A percentile compares a stretch with the other conserved stretches of the same genome.
Conservation (phyloP, 1,284 basidiomycete species). For the Earliella scabrosa region DNA sequence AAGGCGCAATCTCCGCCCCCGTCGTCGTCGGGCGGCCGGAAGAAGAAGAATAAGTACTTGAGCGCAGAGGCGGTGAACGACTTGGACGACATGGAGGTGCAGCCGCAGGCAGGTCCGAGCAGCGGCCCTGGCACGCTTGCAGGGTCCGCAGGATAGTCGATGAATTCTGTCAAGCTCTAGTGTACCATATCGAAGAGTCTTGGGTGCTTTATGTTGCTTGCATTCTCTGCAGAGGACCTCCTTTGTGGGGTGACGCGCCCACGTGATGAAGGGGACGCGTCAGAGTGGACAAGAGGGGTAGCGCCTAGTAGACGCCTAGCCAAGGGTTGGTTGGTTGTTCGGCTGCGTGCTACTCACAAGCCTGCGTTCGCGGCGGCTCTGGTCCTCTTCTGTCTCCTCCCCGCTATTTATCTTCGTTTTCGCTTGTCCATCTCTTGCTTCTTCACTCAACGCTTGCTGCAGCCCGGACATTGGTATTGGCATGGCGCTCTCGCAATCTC, state of each 20-base stretch:
- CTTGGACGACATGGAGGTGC: constrained; percentile 34
- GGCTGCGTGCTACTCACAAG: neutral
- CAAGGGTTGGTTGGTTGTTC: neutral
- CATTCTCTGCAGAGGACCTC: constrained; percentile 1
- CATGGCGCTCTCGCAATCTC: constrained; percentile 58
- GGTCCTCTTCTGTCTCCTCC: neutral
- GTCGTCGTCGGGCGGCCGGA: constrained; percentile 34
- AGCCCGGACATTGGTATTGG: too few species aligned
- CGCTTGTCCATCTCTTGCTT: constrained; percentile 8
- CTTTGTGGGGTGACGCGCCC: constrained; percentile 5
- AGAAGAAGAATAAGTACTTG: constrained; percentile 51
- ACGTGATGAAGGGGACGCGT: constrained; percentile 17
- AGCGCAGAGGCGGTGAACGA: constrained; percentile 58
- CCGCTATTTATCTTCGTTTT: constrained; percentile 11
- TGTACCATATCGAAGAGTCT: too few species aligned
- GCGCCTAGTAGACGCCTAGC: too few species aligned
- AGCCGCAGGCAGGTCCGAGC: constrained; percentile 19
- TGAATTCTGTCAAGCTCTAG: too few species aligned
- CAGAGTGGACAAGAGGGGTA: constrained; percentile 11
- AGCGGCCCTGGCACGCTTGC: constrained; percentile 3
- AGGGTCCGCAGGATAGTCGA: neutral
- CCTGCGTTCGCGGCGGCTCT: neutral
- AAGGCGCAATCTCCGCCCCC: constrained; percentile 58
- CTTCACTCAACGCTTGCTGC: neutral
- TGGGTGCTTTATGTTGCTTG: neutral